Base-by-base conservation (phyloP, 306 rosid species). In the Fragaria vesca region DNA sequence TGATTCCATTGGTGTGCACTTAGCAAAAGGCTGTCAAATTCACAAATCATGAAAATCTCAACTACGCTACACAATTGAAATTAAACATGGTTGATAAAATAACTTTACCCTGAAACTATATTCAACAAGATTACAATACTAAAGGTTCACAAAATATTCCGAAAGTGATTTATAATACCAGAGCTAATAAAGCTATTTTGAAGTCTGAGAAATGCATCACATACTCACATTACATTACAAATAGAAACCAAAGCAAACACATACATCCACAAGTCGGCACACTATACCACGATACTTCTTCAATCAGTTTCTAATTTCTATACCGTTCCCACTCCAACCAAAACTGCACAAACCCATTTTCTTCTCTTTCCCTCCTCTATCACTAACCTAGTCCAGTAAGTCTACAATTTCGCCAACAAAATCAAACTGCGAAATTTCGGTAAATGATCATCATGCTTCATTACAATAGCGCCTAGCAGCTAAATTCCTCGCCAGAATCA, bases 1-100 rank as follows among this genome's bases (percentile, higher is more conserved):
- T 2, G 40, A 66, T 63, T 55, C 52, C 88, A 80, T 82, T 21
- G 55, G 48, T 52, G 26, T 36, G 34, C 34, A 66, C 73, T 76
- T 30, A 51, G 57, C 70, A 65, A 71, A 66, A 72, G 20, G 65
- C 55, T 69, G 66, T 18, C 72, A 62, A 34, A 79, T 55, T 42
- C 80, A 54, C 67, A 42, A 54, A 40, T 47, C 75, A 71, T 32
- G 42, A 55, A 45, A 71, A 71, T 46, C 46, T 32, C 50, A 71
- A 71, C 75, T 17, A 51, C 3, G 32, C 48, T 32, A 34, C 32
- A 15, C 60, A 18, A 52, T 8, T 4, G 9, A 68, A 67, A 7
- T 21, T 5, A 24, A 24, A 21, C 61, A 55, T 20, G 62, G 26
- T 55, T 55, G 30, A 55, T 55, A 55, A 55, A 55, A 55, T 8